Percentiles rank a stretch among this genome's conserved stretches.
phyloP scores from a whole-genome alignment of 495 filamentous ascomycete species.

The Jackrogersella multiformis region DNA sequence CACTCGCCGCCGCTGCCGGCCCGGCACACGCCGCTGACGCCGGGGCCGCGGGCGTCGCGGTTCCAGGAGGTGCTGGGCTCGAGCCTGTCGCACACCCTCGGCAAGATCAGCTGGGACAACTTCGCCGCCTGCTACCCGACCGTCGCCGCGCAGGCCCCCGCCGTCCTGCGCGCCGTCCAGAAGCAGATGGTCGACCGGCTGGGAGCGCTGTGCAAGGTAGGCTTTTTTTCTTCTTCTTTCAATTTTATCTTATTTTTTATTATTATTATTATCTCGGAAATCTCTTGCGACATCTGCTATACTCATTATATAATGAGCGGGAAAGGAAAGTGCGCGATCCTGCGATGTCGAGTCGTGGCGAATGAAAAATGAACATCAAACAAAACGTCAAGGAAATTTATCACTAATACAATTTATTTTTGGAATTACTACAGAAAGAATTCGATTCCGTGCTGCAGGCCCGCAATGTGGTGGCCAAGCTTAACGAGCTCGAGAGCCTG shows the following conservation, averaged over 20 bases:
- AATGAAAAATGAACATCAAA: not conserved
- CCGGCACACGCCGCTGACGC: slow-evolving; percentile 67
- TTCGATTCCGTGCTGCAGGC: slow-evolving; percentile 80
- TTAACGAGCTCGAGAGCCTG: slow-evolving; percentile 86
- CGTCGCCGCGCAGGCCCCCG: slow-evolving; percentile 73
- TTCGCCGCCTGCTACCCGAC: slow-evolving; percentile 92
- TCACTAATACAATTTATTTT: not conserved
- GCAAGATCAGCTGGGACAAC: slow-evolving; percentile 76
- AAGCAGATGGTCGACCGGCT: slow-evolving; percentile 73
- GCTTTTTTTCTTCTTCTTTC: slow-evolving; percentile 17
- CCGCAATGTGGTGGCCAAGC: slow-evolving; percentile 72
- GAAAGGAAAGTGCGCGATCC: slow-evolving; percentile 1
- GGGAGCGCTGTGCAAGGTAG: slow-evolving; percentile 65
- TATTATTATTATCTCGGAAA: too few species aligned
- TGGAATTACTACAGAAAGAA: slow-evolving; percentile 59
- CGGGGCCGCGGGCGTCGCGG: slow-evolving; percentile 77
- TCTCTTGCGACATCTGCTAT: too few species aligned
- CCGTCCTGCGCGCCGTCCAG: slow-evolving; percentile 72
- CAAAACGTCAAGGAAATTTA: too few species aligned
- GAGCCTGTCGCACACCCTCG: slow-evolving; percentile 74
- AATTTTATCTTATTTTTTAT: not conserved
- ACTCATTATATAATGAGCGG: too few species aligned
- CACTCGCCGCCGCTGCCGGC: slow-evolving; percentile 60
- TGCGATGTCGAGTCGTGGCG: too few species aligned
- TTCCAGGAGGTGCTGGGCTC: slow-evolving; percentile 75